These are phyloP conservation scores for Plasmodium coatneyi DNA, from an alignment of 169 alveolate species.

Conservation along the genomic window DNA sequence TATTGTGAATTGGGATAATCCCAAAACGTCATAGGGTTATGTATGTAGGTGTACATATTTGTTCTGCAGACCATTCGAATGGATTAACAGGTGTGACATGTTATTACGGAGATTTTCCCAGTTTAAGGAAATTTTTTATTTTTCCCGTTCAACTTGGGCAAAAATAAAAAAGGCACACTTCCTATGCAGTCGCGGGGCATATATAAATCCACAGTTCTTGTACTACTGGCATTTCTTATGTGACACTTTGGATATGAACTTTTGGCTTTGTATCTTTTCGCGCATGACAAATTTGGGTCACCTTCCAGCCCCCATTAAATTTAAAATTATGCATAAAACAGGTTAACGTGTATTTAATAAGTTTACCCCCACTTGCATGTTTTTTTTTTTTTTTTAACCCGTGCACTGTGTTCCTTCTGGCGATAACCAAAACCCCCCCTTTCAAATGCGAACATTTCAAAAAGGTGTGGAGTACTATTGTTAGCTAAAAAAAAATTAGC, in stretches of 20 bases:
- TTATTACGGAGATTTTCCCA: neutral
- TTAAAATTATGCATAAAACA: neutral
- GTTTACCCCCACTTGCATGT: neutral
- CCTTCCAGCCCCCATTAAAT: neutral
- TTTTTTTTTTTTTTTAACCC: neutral
- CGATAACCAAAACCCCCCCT: neutral
- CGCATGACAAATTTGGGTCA: neutral
- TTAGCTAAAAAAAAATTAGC: neutral
- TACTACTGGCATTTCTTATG: neutral
- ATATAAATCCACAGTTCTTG: neutral
- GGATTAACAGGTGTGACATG: neutral
- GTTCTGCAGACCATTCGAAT: neutral
- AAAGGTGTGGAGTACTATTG: neutral
- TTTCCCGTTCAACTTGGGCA: constrained; percentile 3
- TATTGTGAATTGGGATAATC: neutral
- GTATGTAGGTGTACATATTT: neutral
- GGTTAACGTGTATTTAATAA: neutral
- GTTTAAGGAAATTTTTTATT: neutral
- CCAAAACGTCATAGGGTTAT: neutral
- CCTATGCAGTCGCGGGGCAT: neutral
- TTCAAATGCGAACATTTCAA: neutral
- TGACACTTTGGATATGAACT: neutral
- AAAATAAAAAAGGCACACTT: neutral
- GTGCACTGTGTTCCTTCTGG: neutral
- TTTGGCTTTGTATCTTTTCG: neutral